Conservation (phyloP, 352 stramenopile species). For the Phytophthora constricta region DNA sequence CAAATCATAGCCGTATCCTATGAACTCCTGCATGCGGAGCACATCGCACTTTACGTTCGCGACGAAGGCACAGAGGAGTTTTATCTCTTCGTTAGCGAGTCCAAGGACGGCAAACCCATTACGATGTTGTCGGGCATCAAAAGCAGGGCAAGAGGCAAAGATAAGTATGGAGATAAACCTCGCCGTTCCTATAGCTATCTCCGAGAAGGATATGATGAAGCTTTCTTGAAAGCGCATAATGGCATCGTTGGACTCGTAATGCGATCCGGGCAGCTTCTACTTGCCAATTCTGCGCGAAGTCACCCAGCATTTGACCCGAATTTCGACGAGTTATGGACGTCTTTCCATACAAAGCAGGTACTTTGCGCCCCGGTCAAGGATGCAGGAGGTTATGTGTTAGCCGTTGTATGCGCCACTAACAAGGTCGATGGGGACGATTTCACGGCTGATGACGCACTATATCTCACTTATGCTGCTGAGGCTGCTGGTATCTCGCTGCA, state of each 20-base stretch:
- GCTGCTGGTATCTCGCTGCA: constrained; percentile 75
- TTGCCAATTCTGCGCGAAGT: constrained; percentile 63
- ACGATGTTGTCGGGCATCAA: not conserved
- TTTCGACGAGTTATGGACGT: constrained; percentile 57
- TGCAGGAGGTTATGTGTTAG: constrained; percentile 56
- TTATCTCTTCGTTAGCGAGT: constrained; percentile 51
- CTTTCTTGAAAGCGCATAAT: constrained; percentile 72
- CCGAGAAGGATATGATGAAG: constrained; percentile 46
- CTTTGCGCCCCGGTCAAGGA: constrained; percentile 69
- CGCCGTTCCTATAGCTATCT: constrained; percentile 15
- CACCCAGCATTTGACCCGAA: constrained; percentile 68
- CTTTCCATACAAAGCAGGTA: constrained; percentile 60
- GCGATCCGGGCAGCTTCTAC: constrained; percentile 61
- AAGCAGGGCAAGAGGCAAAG: constrained; percentile 19
- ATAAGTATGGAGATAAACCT: constrained; percentile 1
- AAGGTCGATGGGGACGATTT: constrained; percentile 77
- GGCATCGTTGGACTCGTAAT: constrained; percentile 77
- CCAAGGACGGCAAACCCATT: constrained; percentile 2
- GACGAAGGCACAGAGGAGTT: constrained; percentile 72
- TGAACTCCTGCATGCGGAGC: constrained; percentile 65
- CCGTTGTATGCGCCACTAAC: constrained; percentile 73
- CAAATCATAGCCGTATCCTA: constrained; percentile 75
- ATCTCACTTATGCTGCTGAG: constrained; percentile 77
- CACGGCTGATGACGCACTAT: constrained; percentile 68
- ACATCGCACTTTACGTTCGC: constrained; percentile 72